phyloP scores from a whole-genome alignment of 1,284 basidiomycete genomes.

The Cryptococcus sp. region DNA sequence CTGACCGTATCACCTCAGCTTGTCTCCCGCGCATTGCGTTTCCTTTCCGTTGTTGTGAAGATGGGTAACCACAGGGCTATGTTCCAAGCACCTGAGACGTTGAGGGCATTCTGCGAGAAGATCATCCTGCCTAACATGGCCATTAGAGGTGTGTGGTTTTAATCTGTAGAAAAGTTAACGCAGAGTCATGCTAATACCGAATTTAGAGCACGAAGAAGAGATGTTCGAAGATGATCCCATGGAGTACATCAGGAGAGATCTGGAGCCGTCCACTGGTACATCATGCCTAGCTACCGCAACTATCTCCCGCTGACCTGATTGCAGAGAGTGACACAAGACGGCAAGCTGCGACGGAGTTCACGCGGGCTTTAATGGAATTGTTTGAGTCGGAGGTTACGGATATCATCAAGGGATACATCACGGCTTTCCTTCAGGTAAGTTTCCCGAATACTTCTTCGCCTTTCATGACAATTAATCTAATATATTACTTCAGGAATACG shows the following conservation, averaged over 20 bases:
- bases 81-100: constrained; percentile 67
- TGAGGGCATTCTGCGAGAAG: constrained; percentile 80
- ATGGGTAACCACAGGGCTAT: constrained; percentile 70
- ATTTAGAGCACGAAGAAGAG: constrained; percentile 78
- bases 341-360: constrained; percentile 89
- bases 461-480: constrained; percentile 13
- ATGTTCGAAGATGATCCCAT: constrained; percentile 97
- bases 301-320: background rate
- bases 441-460: background rate
- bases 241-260: constrained; percentile 89
- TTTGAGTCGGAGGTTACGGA: constrained; percentile 80
- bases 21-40: constrained; percentile 88
- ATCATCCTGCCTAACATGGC: constrained; percentile 92
- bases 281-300: background rate
- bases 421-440: constrained; percentile 67
- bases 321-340: constrained; percentile 72
- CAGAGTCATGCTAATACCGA: background rate
- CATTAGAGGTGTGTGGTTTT: constrained; percentile 62
- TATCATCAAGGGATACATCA: constrained; percentile 82
- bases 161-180: background rate
- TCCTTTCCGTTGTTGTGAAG: constrained; percentile 90
- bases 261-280: constrained; percentile 57
- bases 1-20: constrained; percentile 59
- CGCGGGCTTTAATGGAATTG: constrained; percentile 79
- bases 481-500: constrained; percentile 52